Evolutionary conservation across 2,329 filamentous ascomycete genomes (phyloP).

Genomic region (Sphaerulina populicola): DNA sequence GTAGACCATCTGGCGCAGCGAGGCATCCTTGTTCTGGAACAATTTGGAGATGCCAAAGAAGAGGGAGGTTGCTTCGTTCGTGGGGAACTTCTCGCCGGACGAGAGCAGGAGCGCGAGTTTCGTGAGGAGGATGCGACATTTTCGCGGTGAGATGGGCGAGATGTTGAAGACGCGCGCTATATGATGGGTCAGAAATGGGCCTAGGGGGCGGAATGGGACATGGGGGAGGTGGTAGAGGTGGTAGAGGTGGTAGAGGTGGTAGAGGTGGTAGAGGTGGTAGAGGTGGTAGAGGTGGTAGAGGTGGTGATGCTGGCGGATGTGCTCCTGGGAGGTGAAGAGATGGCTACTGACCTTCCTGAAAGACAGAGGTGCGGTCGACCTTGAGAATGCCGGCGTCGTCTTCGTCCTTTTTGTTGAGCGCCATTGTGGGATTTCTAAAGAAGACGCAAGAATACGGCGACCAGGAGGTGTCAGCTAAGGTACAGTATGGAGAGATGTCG

Average conservation of each 20-base stretch:
- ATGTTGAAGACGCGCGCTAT: conserved; percentile 94
- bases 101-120: conserved; percentile 96
- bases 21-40: conserved; percentile 99
- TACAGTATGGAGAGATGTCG: not conserved
- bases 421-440: conserved; percentile 50
- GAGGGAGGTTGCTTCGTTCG: conserved; percentile 91
- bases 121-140: conserved; percentile 93
- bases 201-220: not conserved
- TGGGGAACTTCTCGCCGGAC: conserved; percentile 93
- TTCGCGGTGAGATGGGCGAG: conserved; percentile 90
- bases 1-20: conserved; percentile 97
- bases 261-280: conserved; percentile 6
- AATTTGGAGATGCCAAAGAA: conserved; percentile 99
- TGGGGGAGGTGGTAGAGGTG: conserved; percentile 8
- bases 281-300: conserved; percentile 8
- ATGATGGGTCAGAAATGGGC: not conserved
- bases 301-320: too few species aligned
- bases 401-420: conserved; percentile 98
- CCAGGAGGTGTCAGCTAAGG: not conserved
- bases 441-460: not conserved
- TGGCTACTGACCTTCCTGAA: conserved; percentile 77
- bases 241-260: conserved; percentile 4
- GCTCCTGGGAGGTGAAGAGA: too few species aligned
- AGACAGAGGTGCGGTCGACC: conserved; percentile 94
- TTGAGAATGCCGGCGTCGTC: conserved; percentile 92